These are phyloP conservation scores for Piromyces finnis DNA, from an alignment of 192 early-diverging fungal genomes.

Conservation along the genomic window DNA sequence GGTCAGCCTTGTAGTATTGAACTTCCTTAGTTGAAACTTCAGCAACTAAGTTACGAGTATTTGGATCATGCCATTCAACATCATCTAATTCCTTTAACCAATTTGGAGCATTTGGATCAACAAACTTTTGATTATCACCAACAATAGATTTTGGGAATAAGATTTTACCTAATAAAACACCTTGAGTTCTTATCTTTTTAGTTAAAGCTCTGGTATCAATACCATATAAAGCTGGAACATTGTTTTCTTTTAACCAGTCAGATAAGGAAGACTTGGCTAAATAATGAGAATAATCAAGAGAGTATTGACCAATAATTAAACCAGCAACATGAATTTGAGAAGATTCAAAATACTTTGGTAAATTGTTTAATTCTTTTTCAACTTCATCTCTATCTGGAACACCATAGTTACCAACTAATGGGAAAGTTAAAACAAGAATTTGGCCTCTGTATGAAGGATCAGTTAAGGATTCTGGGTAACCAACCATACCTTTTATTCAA, in stretches of 20 bases:
- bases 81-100: slow-evolving; percentile 21
- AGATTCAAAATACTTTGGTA: slow-evolving; percentile 92
- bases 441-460: slow-evolving; percentile 98
- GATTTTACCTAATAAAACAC: slow-evolving; percentile 80
- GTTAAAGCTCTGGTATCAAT: slow-evolving; percentile 93
- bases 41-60: slow-evolving; percentile 78
- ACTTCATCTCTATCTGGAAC: slow-evolving; percentile 75
- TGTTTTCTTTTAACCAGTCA: slow-evolving; percentile 80
- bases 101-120: slow-evolving; percentile 18
- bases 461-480: slow-evolving; percentile 95
- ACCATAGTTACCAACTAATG: slow-evolving; percentile 94
- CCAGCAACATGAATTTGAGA: slow-evolving; percentile 82
- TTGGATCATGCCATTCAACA: slow-evolving; percentile 84
- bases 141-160: slow-evolving; percentile 53
- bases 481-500: slow-evolving; percentile 65
- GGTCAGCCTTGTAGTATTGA: slow-evolving; percentile 53
- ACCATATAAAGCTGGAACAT: slow-evolving; percentile 79
- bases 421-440: slow-evolving; percentile 95
- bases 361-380: slow-evolving; percentile 65
- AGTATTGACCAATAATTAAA: slow-evolving; percentile 81
- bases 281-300: slow-evolving; percentile 83
- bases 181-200: slow-evolving; percentile 85
- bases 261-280: slow-evolving; percentile 69
- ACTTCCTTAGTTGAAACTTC: slow-evolving; percentile 80
- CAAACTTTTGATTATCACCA: slow-evolving; percentile 15